Evolutionary conservation across 2,329 filamentous ascomycete genomes (phyloP), one percentile per base, ranked within the genome.

Genomic region (Colletotrichum camelliae): DNA sequence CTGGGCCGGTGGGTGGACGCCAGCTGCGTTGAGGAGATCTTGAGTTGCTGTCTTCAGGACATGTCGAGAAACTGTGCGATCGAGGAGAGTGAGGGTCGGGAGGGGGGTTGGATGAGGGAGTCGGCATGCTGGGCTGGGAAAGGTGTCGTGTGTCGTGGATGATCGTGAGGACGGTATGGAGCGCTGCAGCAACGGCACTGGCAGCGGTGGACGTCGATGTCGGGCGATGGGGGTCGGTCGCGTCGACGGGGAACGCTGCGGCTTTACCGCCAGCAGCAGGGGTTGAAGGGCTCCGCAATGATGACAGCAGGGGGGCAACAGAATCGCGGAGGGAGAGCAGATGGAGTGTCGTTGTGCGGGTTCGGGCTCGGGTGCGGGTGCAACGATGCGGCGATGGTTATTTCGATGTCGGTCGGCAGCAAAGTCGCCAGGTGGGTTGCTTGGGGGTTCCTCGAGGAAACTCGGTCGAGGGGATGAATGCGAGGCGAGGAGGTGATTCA

Each of bases 51-150:
- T 88, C 85, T 73, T 88, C 87, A 74, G 87, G 87, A 73, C 87
- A 88, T 78, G 85, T 85, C 61, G 85, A 85, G 78, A 87, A 85
- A 71, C 80, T 81, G 72, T 84, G 82, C 6, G 84, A 82, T 72
- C 82, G 82, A 60, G 85, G 83, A 61, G 85, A 84, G 52, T 83
- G 80, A 37, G 83, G 82, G 77, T 84, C 82, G 60, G 85, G 81
- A 62, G 84, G 83, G 75, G 83, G 83, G 79, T 86, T 85, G 69
- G 85, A 84, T 18, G 87, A 88, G 73, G 87, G 87, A 29, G 87
- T 88, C 77, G 87, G 87, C 87, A 88, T 88, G 77, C 72, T 85
- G 73, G 67, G 18, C 64, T 60, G 7, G 43, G 16, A 70, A 68
- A 68, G 33, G 69, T 67, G 74, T 69, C 39, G 69, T 24, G 57